Base-by-base conservation (phyloP, 345 rosid species). In the Schrenkiella parvula region DNA sequence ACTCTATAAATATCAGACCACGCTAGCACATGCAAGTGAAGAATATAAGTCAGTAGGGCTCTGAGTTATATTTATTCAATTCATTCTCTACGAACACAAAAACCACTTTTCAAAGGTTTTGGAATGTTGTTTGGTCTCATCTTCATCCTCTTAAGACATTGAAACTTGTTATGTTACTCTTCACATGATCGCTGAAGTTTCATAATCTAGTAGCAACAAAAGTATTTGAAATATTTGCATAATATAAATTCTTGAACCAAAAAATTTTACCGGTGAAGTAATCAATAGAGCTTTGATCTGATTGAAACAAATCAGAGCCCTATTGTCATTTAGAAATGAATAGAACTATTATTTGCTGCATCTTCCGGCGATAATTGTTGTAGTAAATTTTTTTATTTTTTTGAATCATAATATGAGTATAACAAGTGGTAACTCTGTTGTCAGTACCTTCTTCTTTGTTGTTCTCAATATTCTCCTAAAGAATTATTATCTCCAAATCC, bases 1-100 rank as follows among this genome's bases (percentile, higher is more conserved):
- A 74, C 64, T 38, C 58, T 11, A 15, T 64, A 37, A 74, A 31
- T 6, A 70, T 74, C 66, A 43, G 71, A 55, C 64, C 47, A 18
- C 15, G 17, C 34, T 70, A 64, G 68, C 50, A 25, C 6, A 5
- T 17, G 57, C 64, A 41, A 57, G 61, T 35, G 76, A 64, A 64
- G 77, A 63, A 34, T 57, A 66, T 6, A 39, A 48, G 17, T 58
- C 66, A 50, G 17, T 19, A 46, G 58, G 47, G 66, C 17, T 26
- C 18, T 26, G 35, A 65, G 51, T 48, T 38, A 19, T 38, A 19
- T 28, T 73, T 35, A 59, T 65, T 73, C 25, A 37, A 50, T 73
- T 73, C 9, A 37, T 47, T 47, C 59, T 28, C 60, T 50, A 15
- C 9, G 62, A 50, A 55, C 29, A 65, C 3, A 26, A 72, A 65